Percentiles rank a stretch among this genome's conserved stretches.
Evolutionary conservation across 805 yeast species (phyloP).

Genomic region (Saccharomycopsis javanensis): DNA sequence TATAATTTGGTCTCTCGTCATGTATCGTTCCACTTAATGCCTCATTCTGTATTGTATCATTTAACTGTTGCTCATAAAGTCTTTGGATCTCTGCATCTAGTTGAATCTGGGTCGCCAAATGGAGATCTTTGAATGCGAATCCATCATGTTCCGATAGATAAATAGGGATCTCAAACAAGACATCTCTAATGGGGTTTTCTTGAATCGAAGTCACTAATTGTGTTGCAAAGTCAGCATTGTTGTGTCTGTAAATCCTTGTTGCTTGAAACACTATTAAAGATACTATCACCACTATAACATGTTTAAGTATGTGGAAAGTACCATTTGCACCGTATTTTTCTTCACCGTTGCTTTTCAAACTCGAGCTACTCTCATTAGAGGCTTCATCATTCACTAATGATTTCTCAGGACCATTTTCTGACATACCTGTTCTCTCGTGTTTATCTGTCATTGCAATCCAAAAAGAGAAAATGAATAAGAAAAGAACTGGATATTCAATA

Average conservation of each 20-base stretch:
- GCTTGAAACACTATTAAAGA: neutral
- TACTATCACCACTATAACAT: neutral
- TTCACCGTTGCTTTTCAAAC: too few relatives aligned
- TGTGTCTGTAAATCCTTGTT: conserved; percentile 17
- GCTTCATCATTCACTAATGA: too few relatives aligned
- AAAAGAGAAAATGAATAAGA: too few relatives aligned
- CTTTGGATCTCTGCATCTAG: conserved; percentile 32
- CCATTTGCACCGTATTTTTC: too few relatives aligned
- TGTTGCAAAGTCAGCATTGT: conserved; percentile 34
- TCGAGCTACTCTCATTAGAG: too few relatives aligned
- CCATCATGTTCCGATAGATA: conserved; percentile 32
- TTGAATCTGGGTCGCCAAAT: conserved; percentile 42
- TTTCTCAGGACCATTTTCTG: too few relatives aligned
- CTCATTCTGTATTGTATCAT: neutral
- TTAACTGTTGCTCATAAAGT: conserved; percentile 20
- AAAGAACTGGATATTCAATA: too few relatives aligned
- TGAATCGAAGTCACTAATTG: conserved; percentile 25
- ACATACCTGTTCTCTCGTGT: too few relatives aligned
- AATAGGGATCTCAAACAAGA: conserved; percentile 36
- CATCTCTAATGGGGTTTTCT: conserved; percentile 33
- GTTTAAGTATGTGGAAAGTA: neutral
- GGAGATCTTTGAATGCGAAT: conserved; percentile 57
- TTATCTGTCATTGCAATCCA: too few relatives aligned
- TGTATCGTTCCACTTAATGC: too few relatives aligned
- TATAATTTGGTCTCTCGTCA: too few relatives aligned